Base-by-base conservation (phyloP, 176 grass and related monocot species). In the Melocanna baccifera region DNA sequence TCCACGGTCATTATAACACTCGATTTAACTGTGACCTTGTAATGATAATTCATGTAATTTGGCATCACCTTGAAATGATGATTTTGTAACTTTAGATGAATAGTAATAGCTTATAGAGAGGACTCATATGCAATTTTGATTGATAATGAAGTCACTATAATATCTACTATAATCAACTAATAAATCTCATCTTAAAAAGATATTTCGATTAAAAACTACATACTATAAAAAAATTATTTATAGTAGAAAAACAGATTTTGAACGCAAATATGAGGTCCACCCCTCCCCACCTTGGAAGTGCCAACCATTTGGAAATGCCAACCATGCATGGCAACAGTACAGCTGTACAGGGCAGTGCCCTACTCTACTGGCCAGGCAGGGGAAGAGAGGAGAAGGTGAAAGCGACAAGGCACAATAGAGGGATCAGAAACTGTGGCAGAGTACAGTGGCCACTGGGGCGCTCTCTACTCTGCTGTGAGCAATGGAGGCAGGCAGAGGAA, bases 321-420 rank as follows among this genome's bases (percentile, higher is more conserved):
- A 22, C 69, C 56, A 64, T 50, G 62, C 71, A 43, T 74, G 52
- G 78, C 67, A 64, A 11, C 59, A 48, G 42, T 71, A 52, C 58
- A 45, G 22, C 59, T 36, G 42, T 71, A 52, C 58, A 45, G 22
- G 48, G 30, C 53, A 25, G 34, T 36, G 34, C 34, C 34, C 50
- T 73, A 36, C 41, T 39, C 71, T 69, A 40, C 40, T 66, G 43
- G 56, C 42, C 55, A 73, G 40, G 28, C 15, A 57, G 45, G 29
- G 29, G 23, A 62, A 79, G 62, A 58, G 37, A 22, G 14, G 28
- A 67, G 68, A 55, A 55, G 43, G 62, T 46, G 87, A 92, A 69
- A 89, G 87, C 52, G 87, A 92, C 75, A 72, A 64, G 87, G 79
- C 87, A 89, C 59, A 22, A 32, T 80, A 84, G 37, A 55, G 39